Percentiles rank a stretch among this genome's conserved stretches.
Evolutionary conservation across 352 stramenopile species (phyloP).

Genomic region (Albugo candida): DNA sequence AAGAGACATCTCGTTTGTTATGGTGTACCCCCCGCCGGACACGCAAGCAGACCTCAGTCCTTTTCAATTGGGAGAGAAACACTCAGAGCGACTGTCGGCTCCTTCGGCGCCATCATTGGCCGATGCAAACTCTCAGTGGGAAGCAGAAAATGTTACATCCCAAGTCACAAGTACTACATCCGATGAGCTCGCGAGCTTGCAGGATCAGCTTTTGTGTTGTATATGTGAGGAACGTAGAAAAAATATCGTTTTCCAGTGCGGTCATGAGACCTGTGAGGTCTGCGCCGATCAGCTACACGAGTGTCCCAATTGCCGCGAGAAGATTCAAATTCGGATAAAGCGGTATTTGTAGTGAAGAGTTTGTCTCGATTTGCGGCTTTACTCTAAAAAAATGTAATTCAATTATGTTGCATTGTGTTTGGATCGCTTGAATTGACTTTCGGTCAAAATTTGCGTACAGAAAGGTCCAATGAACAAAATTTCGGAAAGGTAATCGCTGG

Average conservation of each 20-base stretch:
- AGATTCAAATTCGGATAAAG: constrained; percentile 58
- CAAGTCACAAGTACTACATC: too few species aligned
- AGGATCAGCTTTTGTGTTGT: constrained; percentile 38
- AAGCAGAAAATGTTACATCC: too few species aligned
- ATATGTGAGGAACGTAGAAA: constrained; percentile 68
- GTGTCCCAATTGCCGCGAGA: constrained; percentile 50
- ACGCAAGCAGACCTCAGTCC: not conserved
- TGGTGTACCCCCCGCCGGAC: constrained; percentile 33
- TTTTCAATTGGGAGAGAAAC: not conserved
- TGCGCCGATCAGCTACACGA: constrained; percentile 31
- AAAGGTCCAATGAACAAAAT: too few species aligned
- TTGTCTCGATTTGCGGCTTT: too few species aligned
- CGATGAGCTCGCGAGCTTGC: constrained; percentile 26
- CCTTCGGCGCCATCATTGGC: too few species aligned
- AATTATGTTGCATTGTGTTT: too few species aligned
- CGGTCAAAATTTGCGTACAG: too few species aligned
- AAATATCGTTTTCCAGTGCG: constrained; percentile 69
- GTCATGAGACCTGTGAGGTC: constrained; percentile 50
- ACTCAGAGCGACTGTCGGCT: too few species aligned
- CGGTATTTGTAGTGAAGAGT: constrained; percentile 19
- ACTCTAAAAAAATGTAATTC: too few species aligned
- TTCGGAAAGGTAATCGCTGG: too few species aligned
- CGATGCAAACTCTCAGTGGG: too few species aligned
- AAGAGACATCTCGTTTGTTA: constrained; percentile 33
- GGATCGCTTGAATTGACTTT: too few species aligned